Base-by-base conservation (phyloP, 441 rosid species). In the Mallotus japonicus region DNA sequence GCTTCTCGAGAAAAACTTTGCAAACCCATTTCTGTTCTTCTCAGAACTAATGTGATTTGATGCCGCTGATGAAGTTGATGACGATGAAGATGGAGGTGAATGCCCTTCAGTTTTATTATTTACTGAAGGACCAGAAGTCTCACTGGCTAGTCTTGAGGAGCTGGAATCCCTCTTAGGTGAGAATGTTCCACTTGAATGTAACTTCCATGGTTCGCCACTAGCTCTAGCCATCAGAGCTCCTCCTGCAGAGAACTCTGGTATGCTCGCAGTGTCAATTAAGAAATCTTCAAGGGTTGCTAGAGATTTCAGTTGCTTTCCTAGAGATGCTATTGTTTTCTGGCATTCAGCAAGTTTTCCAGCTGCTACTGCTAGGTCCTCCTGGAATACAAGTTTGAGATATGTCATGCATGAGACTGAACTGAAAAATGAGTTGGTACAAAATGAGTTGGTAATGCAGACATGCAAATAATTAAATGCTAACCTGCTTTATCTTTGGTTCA, bases 241-340 rank as follows among this genome's bases (percentile, higher is more conserved):
- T 67, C 73, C 79, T 2, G 70, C 61, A 72, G 83, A 64, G 22
- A 84, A 79, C 60, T 82, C 87, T 0, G 89, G 87, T 71, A 88
- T 77, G 79, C 85, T 81, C 10, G 81, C 75, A 57, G 97, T 88
- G 82, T 92, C 97, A 1, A 86, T 82, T 75, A 93, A 85, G 87
- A 93, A 93, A 81, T 93, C 97, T 80, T 93, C 98, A 17, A 92
- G 84, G 28, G 97, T 90, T 73, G 97, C 98, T 67, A 93, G 90
- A 77, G 97, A 92, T 59, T 90, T 89, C 67, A 93, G 81, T 75
- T 92, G 98, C 81, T 87, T 84, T 61, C 95, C 92, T 6, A 93
- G 82, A 46, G 97, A 92, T 62, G 90, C 88, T 76, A 93, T 93
- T 58, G 97, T 93, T 75, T 88, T 88, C 86, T 92, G 98, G 86